Evolutionary conservation across 1,284 basidiomycete species (phyloP), one percentile per base, ranked within the genome.

Genomic region (Apiotrichum laibachii): DNA sequence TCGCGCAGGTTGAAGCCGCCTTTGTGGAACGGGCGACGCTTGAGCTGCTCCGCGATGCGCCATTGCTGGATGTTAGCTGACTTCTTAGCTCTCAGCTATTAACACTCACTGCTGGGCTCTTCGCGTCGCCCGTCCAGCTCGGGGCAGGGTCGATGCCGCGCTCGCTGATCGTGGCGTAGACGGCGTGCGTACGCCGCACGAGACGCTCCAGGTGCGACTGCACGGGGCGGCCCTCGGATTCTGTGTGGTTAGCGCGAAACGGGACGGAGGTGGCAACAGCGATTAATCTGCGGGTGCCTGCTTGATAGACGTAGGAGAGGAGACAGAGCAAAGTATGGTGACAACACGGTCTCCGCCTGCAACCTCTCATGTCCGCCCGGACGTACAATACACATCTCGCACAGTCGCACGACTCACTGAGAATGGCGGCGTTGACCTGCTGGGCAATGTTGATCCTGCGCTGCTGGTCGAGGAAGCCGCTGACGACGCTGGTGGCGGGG

Each of bases 351-450:
- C n/a, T n/a, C n/a, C n/a, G n/a, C n/a, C n/a, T n/a, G n/a, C n/a
- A n/a, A n/a, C n/a, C n/a, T 7, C 26, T 31, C 26, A 31, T 31
- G 26, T 31, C 26, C 26, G 26, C 26, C n/a, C n/a, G n/a, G n/a
- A n/a, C n/a, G n/a, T n/a, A 31, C 26, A 7, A 31, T 31, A 31
- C 26, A 31, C 26, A 31, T 31, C 4, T 31, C 9, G 3, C 42
- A 13, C 12, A 21, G 26, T 31, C 9, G 3, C 42, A 13, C 12
- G 26, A 72, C 77, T 69, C 56, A 78, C 77, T 61, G 19, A 78
- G 62, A n/a, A 79, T 75, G 22, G 75, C 73, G 9, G 65, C 59
- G 50, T 79, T 77, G 35, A 79, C 70, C 65, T 76, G 73, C 40
- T 73, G 67, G n/a, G 75, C 73, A 46, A 79, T 61, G 11, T 62